phyloP scores from a whole-genome alignment of 2,329 filamentous ascomycete genomes.

The Sporothrix inflata region DNA sequence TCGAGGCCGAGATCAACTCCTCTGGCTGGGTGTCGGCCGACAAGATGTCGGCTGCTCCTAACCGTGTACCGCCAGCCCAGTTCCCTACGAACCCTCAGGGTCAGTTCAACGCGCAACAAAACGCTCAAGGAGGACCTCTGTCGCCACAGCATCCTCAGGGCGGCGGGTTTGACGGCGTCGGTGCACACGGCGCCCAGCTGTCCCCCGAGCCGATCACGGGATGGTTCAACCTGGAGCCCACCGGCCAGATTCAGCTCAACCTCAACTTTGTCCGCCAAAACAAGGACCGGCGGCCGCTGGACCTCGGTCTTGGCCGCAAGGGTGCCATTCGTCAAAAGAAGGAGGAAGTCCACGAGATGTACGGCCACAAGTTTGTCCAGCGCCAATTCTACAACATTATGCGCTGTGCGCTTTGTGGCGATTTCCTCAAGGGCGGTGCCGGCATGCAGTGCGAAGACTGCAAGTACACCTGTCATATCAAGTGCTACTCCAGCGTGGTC shows the following conservation, averaged over 20 bases:
- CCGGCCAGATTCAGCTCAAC: constrained; percentile 87
- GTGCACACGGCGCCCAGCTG: constrained; percentile 51
- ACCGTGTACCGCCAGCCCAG: constrained; percentile 53
- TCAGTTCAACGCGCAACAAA: constrained; percentile 51
- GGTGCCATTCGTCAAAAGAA: constrained; percentile 96
- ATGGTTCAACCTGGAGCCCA: constrained; percentile 96
- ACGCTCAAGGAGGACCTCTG: constrained; percentile 43
- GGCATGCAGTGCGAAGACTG: constrained; percentile 99
- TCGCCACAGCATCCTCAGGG: constrained; percentile 35
- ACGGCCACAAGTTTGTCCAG: constrained; percentile 97
- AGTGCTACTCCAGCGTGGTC: constrained; percentile 94
- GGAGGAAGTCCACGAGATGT: constrained; percentile 97
- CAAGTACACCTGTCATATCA: constrained; percentile 99
- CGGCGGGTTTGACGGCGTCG: constrained; percentile 34
- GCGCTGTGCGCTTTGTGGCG: constrained; percentile 96
- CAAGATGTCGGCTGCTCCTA: constrained; percentile 70
- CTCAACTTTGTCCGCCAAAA: constrained; percentile 92
- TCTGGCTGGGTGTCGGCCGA: constrained; percentile 98
- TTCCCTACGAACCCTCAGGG: constrained; percentile 59
- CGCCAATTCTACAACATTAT: constrained; percentile 99
- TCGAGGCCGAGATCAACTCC: constrained; percentile 92
- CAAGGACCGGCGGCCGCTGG: constrained; percentile 79
- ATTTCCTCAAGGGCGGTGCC: constrained; percentile 97
- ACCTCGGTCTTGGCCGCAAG: constrained; percentile 89
- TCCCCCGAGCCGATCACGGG: constrained; percentile 74